Conservation (phyloP, 176 grass and related monocot genomes). For the Metroxylon sagu region DNA sequence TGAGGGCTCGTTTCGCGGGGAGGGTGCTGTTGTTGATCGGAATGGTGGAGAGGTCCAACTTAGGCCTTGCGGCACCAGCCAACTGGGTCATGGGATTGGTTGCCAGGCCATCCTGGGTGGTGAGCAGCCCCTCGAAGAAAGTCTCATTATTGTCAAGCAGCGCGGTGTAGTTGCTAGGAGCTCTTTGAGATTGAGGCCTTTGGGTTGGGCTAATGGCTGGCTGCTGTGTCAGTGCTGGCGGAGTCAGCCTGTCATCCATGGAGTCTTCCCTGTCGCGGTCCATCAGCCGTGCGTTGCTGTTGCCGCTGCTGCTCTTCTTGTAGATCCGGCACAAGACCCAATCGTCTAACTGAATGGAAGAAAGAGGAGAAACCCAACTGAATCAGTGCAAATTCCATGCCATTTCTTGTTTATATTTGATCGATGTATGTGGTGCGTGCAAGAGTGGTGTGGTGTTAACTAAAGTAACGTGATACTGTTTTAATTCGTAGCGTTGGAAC, state of each 20-base stretch:
- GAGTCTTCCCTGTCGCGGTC: conserved; percentile 42
- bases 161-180: conserved; percentile 12
- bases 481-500: no score
- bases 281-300: background rate
- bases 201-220: conserved; percentile 1
- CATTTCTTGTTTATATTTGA: no score
- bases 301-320: conserved; percentile 70
- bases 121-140: conserved; percentile 62
- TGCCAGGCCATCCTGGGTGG: conserved; percentile 10
- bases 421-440: no score
- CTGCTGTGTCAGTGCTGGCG: background rate
- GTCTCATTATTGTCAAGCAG: conserved; percentile 51
- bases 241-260: conserved; percentile 33
- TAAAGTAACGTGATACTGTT: no score
- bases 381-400: background rate
- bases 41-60: conserved; percentile 1
- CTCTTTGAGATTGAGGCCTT: conserved; percentile 5
- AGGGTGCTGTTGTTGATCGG: conserved; percentile 9
- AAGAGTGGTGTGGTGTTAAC: no score
- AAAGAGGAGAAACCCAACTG: background rate
- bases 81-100: conserved; percentile 5
- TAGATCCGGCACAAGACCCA: conserved; percentile 97
- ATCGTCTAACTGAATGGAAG: conserved; percentile 63
- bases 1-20: conserved; percentile 22
- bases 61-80: conserved; percentile 17